Conservation (phyloP, 495 filamentous ascomycete species). For the Podospora bellae-mahoneyi region DNA sequence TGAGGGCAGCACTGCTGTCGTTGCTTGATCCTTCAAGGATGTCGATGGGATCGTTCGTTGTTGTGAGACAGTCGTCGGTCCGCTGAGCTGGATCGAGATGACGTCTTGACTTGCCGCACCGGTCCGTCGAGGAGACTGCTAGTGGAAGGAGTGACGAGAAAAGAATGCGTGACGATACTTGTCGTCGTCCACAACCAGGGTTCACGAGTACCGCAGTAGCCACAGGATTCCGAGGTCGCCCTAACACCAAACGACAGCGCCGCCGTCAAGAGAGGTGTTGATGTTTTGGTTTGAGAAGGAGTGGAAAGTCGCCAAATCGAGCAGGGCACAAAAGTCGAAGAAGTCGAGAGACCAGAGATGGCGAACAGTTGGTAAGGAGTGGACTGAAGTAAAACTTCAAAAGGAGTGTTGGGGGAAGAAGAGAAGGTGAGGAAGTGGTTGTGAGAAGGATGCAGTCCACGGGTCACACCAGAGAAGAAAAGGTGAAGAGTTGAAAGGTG, state of each 20-base stretch:
- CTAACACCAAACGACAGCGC: slow-evolving; percentile 20
- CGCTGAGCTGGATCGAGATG: slow-evolving; percentile 34
- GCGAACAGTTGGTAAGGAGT: slow-evolving; percentile 32
- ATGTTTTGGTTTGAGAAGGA: slow-evolving; percentile 24
- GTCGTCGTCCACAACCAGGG: slow-evolving; percentile 19
- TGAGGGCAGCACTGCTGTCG: slow-evolving; percentile 37
- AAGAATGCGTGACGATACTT: slow-evolving; percentile 19
- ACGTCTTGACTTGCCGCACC: slow-evolving; percentile 22
- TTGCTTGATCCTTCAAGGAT: slow-evolving; percentile 38
- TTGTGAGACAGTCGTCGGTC: slow-evolving; percentile 32
- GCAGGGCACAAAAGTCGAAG: slow-evolving; percentile 12
- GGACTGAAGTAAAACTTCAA: slow-evolving; percentile 32
- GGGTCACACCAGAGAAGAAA: slow-evolving; percentile 20
- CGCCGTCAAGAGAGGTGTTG: slow-evolving; percentile 18
- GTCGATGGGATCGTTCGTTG: slow-evolving; percentile 27
- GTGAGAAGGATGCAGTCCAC: slow-evolving; percentile 18
- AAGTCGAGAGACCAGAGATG: slow-evolving; percentile 3
- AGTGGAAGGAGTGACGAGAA: slow-evolving; percentile 38
- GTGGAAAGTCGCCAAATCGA: slow-evolving; percentile 32
- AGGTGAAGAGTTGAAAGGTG: slow-evolving; percentile 12
- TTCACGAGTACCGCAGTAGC: slow-evolving; percentile 20
- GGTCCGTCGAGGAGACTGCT: slow-evolving; percentile 30
- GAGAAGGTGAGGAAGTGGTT: slow-evolving; percentile 24
- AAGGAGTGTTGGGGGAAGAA: slow-evolving; percentile 24
- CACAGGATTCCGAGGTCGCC: slow-evolving; percentile 14